These are phyloP conservation scores for Remersonia thermophila DNA, from an alignment of 2,329 filamentous ascomycete genomes.

Conservation along the genomic window DNA sequence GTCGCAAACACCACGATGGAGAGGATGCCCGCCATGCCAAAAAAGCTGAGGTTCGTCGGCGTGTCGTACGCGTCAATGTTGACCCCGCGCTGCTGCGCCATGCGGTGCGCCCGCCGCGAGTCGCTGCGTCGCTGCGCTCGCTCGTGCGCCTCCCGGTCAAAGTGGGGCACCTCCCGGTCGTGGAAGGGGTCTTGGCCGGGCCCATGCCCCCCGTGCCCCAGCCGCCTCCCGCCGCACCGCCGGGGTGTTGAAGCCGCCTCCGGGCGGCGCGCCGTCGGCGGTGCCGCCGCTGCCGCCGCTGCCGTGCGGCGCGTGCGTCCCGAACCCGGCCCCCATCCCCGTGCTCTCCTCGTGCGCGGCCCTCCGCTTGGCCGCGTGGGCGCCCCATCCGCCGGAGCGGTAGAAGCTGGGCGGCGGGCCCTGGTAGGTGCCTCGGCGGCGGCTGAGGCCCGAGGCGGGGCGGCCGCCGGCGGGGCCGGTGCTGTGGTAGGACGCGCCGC, in stretches of 20 bases:
- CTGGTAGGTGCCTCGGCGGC: slow-evolving; percentile 61
- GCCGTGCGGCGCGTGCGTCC: not conserved
- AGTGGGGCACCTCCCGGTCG: slow-evolving; percentile 53
- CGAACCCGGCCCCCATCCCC: slow-evolving; percentile 10
- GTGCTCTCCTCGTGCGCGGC: slow-evolving; percentile 37
- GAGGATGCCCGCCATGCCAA: slow-evolving; percentile 31
- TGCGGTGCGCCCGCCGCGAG: slow-evolving; percentile 27
- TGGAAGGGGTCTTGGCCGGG: slow-evolving; percentile 39
- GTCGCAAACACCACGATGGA: slow-evolving; percentile 34
- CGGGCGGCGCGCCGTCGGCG: not conserved
- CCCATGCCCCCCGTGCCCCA: slow-evolving; percentile 43
- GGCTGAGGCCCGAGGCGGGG: slow-evolving; percentile 68
- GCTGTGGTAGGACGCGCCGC: slow-evolving; percentile 39
- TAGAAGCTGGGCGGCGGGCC: slow-evolving; percentile 89
- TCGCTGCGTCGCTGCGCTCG: slow-evolving; percentile 39
- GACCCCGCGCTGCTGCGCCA: slow-evolving; percentile 18
- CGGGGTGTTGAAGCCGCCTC: too few relatives aligned
- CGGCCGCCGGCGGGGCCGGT: slow-evolving; percentile 57
- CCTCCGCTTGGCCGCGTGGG: slow-evolving; percentile 45
- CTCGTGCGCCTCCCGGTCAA: slow-evolving; percentile 61
- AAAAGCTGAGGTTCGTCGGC: slow-evolving; percentile 16
- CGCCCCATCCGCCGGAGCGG: slow-evolving; percentile 65
- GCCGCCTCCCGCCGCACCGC: slow-evolving; percentile 10
- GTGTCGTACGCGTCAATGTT: slow-evolving; percentile 28
- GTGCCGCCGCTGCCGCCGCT: slow-evolving; percentile 1